Base-by-base conservation (phyloP, 257 asterid species). In the Penstemon newberryi region DNA sequence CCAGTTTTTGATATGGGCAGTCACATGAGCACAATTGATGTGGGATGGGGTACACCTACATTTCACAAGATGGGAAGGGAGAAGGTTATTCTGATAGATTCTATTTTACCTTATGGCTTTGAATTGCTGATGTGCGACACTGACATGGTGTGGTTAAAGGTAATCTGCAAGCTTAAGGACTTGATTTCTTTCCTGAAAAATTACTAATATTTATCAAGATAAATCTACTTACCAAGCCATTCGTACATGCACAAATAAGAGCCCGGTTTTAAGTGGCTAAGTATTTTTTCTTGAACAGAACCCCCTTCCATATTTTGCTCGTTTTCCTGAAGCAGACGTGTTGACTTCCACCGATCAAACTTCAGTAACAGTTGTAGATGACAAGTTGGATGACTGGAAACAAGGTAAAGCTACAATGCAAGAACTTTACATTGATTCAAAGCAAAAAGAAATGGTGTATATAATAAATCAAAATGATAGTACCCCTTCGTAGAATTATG, bases 131-230 rank as follows among this genome's bases (percentile, higher is more conserved):
- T 94, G 99, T 94, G 99, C 66, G 99, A 94, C 59, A 94, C 99
- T 0, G 99, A 94, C 84, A 91, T 89, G 96, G 99, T 94, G 65
- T 94, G 98, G 98, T 81, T 94, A 77, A 94, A 94, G 99, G 99
- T 94, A 85, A 75, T 60, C 33, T 53, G 74, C 76, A 75, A 71
- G 68, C 66, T 63, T 58, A 57, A 42, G 60, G 41, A 53, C 59
- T 66, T 80, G 45, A 45, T 70, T 55, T 63, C 42, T 45, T 75
- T 13, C 12, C 11, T 47, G 4, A 49, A 9, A 10, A 57, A 45
- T 9, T 42, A n/a, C 62, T 19, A 41, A 15, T 70, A 39, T 13
- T 12, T 50, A 40, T 66, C 66, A n/a, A 51, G 39, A 52, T 46
- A 62, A 42, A 25, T 25, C 33, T 45, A 6, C 36, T 40, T 60